A percentile compares a stretch with the other conserved stretches of the same genome.
phyloP scores from a whole-genome alignment of 2,329 filamentous ascomycete genomes.

The Leptosphaerulina australis region DNA sequence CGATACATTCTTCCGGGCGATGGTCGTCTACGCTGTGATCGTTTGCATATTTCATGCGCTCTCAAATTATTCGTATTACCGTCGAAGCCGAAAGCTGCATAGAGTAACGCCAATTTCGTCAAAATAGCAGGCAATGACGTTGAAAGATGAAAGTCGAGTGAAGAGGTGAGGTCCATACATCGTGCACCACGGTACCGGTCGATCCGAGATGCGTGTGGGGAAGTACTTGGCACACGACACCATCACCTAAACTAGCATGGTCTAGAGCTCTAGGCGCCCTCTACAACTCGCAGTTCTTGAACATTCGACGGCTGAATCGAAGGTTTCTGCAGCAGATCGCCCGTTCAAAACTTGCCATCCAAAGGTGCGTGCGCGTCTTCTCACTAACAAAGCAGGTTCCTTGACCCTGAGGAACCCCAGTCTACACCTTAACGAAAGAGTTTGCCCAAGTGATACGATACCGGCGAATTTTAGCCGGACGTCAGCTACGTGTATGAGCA shows the following conservation, averaged over 20 bases:
- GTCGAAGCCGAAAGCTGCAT: background rate
- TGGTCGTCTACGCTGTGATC: background rate
- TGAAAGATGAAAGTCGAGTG: background rate
- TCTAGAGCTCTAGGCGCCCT: slow-evolving; percentile 19
- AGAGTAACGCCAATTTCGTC: background rate
- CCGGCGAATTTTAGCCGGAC: slow-evolving; percentile 10
- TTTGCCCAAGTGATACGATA: background rate
- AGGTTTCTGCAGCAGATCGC: slow-evolving; percentile 27
- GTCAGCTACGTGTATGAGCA: slow-evolving; percentile 1
- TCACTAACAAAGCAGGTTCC: slow-evolving; percentile 20
- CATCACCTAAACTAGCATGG: slow-evolving; percentile 29
- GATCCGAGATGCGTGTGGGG: slow-evolving; percentile 37
- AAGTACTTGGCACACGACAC: slow-evolving; percentile 40
- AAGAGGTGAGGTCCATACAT: slow-evolving; percentile 28
- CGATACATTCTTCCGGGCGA: background rate
- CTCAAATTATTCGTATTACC: background rate
- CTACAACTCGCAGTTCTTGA: slow-evolving; percentile 19
- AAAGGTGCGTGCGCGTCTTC: slow-evolving; percentile 26
- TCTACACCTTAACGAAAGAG: slow-evolving; percentile 10
- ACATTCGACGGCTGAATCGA: slow-evolving; percentile 33
- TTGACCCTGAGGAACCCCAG: slow-evolving; percentile 14
- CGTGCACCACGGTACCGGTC: slow-evolving; percentile 23
- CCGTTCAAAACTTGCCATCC: slow-evolving; percentile 2
- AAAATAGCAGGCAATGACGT: background rate
- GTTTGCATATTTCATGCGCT: background rate